phyloP scores from a whole-genome alignment of 2,329 filamentous ascomycete genomes.

The Endocalyx cinctus region DNA sequence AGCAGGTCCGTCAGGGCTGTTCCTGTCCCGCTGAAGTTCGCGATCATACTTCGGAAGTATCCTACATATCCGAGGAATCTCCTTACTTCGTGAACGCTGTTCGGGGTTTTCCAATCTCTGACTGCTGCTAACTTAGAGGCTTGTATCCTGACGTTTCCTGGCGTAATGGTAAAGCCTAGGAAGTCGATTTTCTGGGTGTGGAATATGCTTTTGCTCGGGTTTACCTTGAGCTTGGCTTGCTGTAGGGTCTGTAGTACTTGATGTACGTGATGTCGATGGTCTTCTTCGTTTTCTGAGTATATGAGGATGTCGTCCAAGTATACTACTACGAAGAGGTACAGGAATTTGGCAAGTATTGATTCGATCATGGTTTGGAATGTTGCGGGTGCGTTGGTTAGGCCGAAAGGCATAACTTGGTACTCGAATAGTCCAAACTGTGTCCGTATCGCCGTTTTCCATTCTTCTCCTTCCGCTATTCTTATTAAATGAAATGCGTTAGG shows the following conservation, averaged over 20 bases:
- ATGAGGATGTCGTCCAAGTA: slow-evolving; percentile 21
- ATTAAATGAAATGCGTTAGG: slow-evolving; percentile 9
- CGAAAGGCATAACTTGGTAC: slow-evolving; percentile 24
- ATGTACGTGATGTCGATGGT: slow-evolving; percentile 20
- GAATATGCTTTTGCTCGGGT: slow-evolving; percentile 26
- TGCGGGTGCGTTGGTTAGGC: too few species aligned
- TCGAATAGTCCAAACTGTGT: slow-evolving; percentile 20
- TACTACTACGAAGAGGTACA: slow-evolving; percentile 3
- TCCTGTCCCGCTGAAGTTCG: slow-evolving; percentile 26
- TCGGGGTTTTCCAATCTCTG: slow-evolving; percentile 15
- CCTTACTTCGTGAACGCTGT: slow-evolving; percentile 14
- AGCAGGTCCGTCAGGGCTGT: too few species aligned
- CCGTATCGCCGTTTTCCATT: slow-evolving; percentile 23
- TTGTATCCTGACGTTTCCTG: slow-evolving; percentile 21
- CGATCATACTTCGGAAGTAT: too few species aligned
- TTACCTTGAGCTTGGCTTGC: slow-evolving; percentile 5
- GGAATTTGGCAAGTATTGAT: too few species aligned
- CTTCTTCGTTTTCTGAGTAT: slow-evolving; percentile 16
- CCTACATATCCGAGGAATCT: slow-evolving; percentile 28
- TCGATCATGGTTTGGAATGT: too few species aligned
- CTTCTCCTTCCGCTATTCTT: slow-evolving; percentile 12
- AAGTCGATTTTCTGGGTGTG: slow-evolving; percentile 22
- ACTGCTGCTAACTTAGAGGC: slow-evolving; percentile 19
- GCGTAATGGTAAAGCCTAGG: slow-evolving; percentile 25
- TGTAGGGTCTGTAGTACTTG: slow-evolving; percentile 10